Evolutionary conservation across 1,139 yeast species (phyloP).

Genomic region (Taiozyma sp.): DNA sequence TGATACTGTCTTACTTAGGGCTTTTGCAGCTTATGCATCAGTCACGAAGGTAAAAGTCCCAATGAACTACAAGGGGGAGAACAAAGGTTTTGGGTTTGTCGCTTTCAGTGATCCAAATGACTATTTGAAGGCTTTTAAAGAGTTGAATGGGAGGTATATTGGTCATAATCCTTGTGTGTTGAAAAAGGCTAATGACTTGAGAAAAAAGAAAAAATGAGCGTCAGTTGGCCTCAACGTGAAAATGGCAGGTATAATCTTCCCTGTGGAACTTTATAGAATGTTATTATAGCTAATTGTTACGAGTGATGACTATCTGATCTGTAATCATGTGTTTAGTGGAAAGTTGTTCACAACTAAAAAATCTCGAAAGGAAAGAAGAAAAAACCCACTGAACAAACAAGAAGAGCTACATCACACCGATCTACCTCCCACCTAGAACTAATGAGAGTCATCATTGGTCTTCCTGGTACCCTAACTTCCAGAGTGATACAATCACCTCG

Average conservation of each 20-base stretch:
- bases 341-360: not conserved
- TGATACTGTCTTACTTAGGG: conserved; percentile 44
- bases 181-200: conserved; percentile 54
- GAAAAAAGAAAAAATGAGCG: conserved; percentile 4
- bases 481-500: not conserved
- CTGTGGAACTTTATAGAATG: not conserved
- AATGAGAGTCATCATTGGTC: not conserved
- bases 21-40: conserved; percentile 46
- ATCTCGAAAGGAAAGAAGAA: not conserved
- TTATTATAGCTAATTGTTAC: not conserved
- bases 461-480: not conserved
- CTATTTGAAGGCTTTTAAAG: conserved; percentile 64
- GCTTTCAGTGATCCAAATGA: conserved; percentile 58
- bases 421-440: not conserved
- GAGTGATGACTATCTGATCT: not conserved
- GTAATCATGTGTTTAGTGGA: not conserved
- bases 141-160: conserved; percentile 69
- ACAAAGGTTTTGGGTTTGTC: conserved; percentile 67
- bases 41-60: conserved; percentile 55
- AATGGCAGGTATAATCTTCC: not conserved
- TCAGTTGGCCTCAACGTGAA: too few relatives aligned
- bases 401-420: not conserved
- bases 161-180: conserved; percentile 71
- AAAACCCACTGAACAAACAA: not conserved
- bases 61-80: conserved; percentile 30